These are phyloP conservation scores for Umbelopsis vinacea DNA, from an alignment of 192 early-diverging fungal species.

Conservation along the genomic window DNA sequence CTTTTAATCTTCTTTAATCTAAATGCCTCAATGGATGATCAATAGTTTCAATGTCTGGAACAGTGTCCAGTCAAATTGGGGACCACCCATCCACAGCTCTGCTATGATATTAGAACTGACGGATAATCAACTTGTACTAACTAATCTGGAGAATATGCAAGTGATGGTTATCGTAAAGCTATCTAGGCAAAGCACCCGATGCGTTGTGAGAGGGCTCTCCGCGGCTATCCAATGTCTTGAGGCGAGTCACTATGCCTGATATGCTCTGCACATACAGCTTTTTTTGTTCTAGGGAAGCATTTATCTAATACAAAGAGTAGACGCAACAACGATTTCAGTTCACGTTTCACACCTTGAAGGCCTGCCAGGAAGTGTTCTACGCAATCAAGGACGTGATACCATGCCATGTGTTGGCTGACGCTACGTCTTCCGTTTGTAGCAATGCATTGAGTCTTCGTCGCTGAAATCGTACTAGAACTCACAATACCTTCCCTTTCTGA, in stretches of 20 bases:
- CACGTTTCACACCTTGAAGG: background rate
- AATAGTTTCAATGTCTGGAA: background rate
- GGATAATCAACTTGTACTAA: background rate
- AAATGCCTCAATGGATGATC: constrained; percentile 11
- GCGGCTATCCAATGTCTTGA: background rate
- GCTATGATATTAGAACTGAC: background rate
- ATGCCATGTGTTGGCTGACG: background rate
- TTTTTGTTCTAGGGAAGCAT: background rate
- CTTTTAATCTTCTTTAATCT: background rate
- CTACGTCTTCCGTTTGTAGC: background rate
- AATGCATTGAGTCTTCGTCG: background rate
- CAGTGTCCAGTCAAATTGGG: background rate
- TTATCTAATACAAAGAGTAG: background rate
- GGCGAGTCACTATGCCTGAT: background rate
- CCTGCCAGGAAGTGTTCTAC: background rate
- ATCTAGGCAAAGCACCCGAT: background rate
- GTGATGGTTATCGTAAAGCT: background rate
- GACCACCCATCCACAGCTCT: background rate
- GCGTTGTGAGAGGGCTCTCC: background rate
- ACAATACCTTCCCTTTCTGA: too few species aligned
- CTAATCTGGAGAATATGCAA: background rate
- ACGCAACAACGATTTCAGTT: background rate
- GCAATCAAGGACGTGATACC: background rate
- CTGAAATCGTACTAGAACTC: too few species aligned
- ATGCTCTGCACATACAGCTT: background rate